Conservation (phyloP, 2,329 filamentous ascomycete genomes). For the Onygenales sp. region DNA sequence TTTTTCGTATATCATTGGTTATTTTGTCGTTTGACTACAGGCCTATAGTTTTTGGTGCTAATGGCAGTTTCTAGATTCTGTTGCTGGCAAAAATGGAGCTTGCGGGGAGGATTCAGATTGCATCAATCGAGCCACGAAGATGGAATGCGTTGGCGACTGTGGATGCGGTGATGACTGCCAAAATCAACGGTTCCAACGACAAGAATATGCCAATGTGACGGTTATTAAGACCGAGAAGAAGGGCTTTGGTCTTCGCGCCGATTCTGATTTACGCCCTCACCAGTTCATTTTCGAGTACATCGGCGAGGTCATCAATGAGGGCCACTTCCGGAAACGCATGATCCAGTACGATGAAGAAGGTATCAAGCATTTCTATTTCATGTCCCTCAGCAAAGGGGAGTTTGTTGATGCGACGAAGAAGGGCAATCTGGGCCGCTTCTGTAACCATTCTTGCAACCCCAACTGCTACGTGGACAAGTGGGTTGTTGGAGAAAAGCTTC, state of each 20-base stretch:
- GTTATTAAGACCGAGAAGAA: slow-evolving; percentile 99
- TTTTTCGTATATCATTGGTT: background rate
- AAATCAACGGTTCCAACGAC: slow-evolving; percentile 89
- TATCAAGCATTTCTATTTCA: slow-evolving; percentile 99
- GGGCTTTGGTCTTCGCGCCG: slow-evolving; percentile 80
- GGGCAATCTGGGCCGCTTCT: slow-evolving; percentile 91
- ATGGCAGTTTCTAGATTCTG: slow-evolving; percentile 34
- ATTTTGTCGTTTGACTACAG: background rate
- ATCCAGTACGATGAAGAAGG: slow-evolving; percentile 88
- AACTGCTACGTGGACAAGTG: slow-evolving; percentile 99
- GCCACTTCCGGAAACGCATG: slow-evolving; percentile 80
- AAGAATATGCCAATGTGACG: slow-evolving; percentile 79
- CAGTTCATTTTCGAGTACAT: slow-evolving; percentile 99
- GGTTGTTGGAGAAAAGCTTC: slow-evolving; percentile 93
- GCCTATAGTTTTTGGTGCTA: background rate
- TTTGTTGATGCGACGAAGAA: slow-evolving; percentile 97
- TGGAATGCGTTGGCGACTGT: slow-evolving; percentile 84
- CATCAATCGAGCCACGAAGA: slow-evolving; percentile 96
- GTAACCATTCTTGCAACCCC: slow-evolving; percentile 97
- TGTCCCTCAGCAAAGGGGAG: slow-evolving; percentile 93
- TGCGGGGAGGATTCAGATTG: slow-evolving; percentile 96
- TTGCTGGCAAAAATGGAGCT: slow-evolving; percentile 58
- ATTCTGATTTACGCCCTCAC: slow-evolving; percentile 65
- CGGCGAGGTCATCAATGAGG: slow-evolving; percentile 93
- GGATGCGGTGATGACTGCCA: slow-evolving; percentile 82